phyloP scores from a whole-genome alignment of 2,329 filamentous ascomycete species.

The Aspergillus piperis region DNA sequence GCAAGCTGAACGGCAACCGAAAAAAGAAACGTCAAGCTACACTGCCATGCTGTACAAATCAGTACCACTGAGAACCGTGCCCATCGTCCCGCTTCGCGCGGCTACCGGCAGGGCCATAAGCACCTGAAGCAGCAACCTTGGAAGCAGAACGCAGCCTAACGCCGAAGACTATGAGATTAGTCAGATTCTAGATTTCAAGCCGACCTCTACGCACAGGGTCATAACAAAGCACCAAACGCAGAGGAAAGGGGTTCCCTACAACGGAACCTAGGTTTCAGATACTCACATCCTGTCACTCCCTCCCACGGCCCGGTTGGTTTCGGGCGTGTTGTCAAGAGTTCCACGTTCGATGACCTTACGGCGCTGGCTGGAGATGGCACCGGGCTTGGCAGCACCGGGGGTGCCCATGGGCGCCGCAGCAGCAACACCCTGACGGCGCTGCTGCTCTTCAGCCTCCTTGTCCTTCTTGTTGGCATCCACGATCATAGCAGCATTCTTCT shows the following conservation, averaged over 20 bases:
- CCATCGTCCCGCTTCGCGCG: conserved; percentile 57
- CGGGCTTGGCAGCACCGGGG: conserved; percentile 66
- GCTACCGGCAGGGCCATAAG: conserved; percentile 49
- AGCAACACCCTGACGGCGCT: conserved; percentile 67
- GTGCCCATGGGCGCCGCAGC: conserved; percentile 58
- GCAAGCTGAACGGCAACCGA: conserved; percentile 24
- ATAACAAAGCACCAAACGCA: conserved; percentile 73
- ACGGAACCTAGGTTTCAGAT: conserved; percentile 68
- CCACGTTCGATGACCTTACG: conserved; percentile 80
- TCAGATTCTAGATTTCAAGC: conserved; percentile 69
- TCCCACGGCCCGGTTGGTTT: conserved; percentile 73
- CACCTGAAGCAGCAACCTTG: conserved; percentile 63
- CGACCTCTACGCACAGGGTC: conserved; percentile 71
- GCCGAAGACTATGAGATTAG: conserved; percentile 81
- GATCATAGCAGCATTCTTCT: conserved; percentile 97
- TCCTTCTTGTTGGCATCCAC: conserved; percentile 74
- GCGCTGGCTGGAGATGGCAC: conserved; percentile 72
- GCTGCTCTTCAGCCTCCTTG: conserved; percentile 75
- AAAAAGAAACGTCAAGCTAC: conserved; percentile 29
- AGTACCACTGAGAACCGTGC: conserved; percentile 52
- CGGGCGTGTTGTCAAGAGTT: conserved; percentile 67
- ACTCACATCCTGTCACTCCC: conserved; percentile 97
- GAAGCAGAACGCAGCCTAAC: conserved; percentile 84
- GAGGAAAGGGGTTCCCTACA: conserved; percentile 78
- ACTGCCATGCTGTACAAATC: conserved; percentile 37